Conservation (phyloP, 2,329 filamentous ascomycete genomes). For the Xylaria sp. region DNA sequence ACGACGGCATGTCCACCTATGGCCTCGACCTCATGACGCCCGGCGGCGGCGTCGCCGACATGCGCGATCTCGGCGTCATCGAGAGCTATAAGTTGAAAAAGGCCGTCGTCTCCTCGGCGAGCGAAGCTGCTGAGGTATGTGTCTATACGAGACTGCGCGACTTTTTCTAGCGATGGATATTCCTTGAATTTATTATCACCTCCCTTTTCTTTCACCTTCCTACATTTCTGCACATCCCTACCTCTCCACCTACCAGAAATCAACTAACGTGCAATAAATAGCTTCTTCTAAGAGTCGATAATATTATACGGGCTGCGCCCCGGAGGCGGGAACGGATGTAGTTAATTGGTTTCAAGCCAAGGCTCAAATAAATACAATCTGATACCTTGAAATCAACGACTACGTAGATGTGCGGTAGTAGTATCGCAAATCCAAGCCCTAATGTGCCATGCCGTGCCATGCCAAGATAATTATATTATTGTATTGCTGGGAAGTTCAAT, state of each 20-base stretch:
- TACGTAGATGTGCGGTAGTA: conserved; percentile 37
- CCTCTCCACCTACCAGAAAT: neutral
- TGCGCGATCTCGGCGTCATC: conserved; percentile 93
- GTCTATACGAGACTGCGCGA: neutral
- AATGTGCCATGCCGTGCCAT: neutral
- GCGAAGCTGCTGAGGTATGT: conserved; percentile 93
- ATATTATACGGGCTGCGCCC: conserved; percentile 95
- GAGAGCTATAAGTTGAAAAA: conserved; percentile 99
- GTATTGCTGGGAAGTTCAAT: neutral
- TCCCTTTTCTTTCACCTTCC: neutral
- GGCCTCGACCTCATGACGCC: conserved; percentile 89
- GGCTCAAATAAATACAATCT: neutral
- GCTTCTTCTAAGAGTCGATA: conserved; percentile 93
- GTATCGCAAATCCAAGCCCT: conserved; percentile 27
- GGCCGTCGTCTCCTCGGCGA: conserved; percentile 96
- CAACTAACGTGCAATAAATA: conserved; percentile 49
- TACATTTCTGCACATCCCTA: neutral
- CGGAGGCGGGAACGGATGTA: conserved; percentile 81
- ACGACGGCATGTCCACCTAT: conserved; percentile 91
- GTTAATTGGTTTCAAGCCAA: conserved; percentile 34
- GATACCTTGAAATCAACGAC: neutral
- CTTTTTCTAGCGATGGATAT: neutral
- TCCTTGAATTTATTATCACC: neutral
- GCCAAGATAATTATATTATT: neutral
- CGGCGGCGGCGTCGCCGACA: conserved; percentile 92